phyloP scores from a whole-genome alignment of 768 basidiomycete genomes.

The Tremella mesenterica region DNA sequence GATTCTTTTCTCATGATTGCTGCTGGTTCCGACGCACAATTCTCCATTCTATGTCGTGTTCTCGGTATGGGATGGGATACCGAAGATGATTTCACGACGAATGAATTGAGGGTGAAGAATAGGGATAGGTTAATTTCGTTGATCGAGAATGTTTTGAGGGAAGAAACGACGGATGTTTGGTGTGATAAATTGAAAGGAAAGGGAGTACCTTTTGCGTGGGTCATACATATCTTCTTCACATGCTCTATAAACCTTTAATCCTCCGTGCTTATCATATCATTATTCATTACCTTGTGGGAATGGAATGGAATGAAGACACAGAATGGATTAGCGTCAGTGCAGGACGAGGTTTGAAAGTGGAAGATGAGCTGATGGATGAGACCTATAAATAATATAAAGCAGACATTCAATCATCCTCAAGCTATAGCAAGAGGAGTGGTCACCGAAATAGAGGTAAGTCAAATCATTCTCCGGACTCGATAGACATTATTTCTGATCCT shows the following conservation, averaged over 20 bases:
- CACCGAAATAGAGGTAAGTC: slow-evolving; percentile 66
- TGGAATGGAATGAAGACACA: slow-evolving; percentile 51
- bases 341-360: neutral
- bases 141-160: slow-evolving; percentile 48
- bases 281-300: slow-evolving; percentile 45
- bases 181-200: slow-evolving; percentile 62
- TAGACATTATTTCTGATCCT: neutral
- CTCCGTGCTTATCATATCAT: too few species aligned
- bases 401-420: slow-evolving; percentile 84
- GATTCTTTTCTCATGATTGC: slow-evolving; percentile 90
- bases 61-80: slow-evolving; percentile 57
- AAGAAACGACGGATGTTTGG: slow-evolving; percentile 63
- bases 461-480: neutral
- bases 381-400: slow-evolving; percentile 82
- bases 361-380: slow-evolving; percentile 9
- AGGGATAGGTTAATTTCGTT: slow-evolving; percentile 52
- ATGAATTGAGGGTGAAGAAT: slow-evolving; percentile 66
- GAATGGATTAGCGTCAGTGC: slow-evolving; percentile 21
- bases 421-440: slow-evolving; percentile 66
- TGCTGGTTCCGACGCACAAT: slow-evolving; percentile 82
- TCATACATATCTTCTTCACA: too few species aligned
- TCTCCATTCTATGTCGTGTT: slow-evolving; percentile 52
- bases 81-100: slow-evolving; percentile 62
- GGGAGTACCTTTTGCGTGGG: too few species aligned
- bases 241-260: too few species aligned